These are phyloP conservation scores for Monilinia fructicola DNA, from an alignment of 2,329 filamentous ascomycete species.

Conservation along the genomic window DNA sequence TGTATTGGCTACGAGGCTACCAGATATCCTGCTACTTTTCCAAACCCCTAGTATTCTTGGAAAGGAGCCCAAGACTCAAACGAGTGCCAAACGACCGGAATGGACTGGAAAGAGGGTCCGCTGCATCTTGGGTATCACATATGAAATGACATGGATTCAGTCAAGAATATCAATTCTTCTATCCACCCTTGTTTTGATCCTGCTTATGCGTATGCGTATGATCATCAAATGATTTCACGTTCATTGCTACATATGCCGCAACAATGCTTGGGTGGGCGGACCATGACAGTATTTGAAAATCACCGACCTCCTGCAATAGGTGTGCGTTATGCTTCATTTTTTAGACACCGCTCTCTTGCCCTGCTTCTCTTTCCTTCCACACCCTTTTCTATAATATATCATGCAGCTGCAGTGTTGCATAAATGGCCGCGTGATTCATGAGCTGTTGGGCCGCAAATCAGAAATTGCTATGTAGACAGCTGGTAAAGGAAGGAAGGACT, in stretches of 20 bases:
- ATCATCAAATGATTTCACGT: conserved; percentile 13
- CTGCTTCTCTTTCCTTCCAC: conserved; percentile 19
- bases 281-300: conserved; percentile 13
- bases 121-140: conserved; percentile 12
- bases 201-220: conserved; percentile 16
- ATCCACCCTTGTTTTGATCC: conserved; percentile 19
- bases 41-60: neutral
- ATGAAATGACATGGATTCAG: conserved; percentile 11
- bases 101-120: conserved; percentile 9
- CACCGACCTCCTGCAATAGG: conserved; percentile 16
- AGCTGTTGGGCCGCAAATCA: conserved; percentile 24
- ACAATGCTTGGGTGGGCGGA: conserved; percentile 5
- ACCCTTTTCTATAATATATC: conserved; percentile 13
- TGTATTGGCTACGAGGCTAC: conserved; percentile 6
- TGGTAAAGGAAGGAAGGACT: conserved; percentile 23
- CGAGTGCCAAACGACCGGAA: conserved; percentile 8
- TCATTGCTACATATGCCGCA: conserved; percentile 15
- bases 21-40: neutral
- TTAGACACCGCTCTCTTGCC: conserved; percentile 12
- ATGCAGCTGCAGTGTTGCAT: conserved; percentile 24
- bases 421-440: conserved; percentile 23
- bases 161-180: conserved; percentile 16
- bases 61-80: conserved; percentile 4
- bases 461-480: conserved; percentile 17
- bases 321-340: conserved; percentile 14